Base-by-base conservation (phyloP, 169 alveolate genomes). In the Cystoisospora suis region DNA sequence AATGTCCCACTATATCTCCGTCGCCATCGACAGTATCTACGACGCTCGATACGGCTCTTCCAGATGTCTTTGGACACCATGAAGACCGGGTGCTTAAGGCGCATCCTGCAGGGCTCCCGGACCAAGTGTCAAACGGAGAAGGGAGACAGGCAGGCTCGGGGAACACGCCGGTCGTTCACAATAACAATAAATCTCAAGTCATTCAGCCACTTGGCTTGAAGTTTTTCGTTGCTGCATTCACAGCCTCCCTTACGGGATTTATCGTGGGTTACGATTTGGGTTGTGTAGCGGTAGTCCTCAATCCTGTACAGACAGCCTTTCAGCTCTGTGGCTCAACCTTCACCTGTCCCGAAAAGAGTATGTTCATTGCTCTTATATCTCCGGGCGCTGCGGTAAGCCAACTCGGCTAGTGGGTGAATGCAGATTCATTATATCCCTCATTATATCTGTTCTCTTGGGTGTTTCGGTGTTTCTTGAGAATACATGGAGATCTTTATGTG, bases 381-480 rank as follows among this genome's bases (percentile, higher is more conserved):
- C 90, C 90, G 40, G 90, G 90, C 36, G 90, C 90, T 1, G 80
- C 72, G 79, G 89, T 81, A 38, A n/a, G 77, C n/a, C 38, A n/a
- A n/a, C n/a, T n/a, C n/a, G n/a, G n/a, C n/a, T n/a, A n/a, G n/a
- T n/a, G n/a, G n/a, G n/a, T n/a, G n/a, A n/a, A n/a, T n/a, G n/a
- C n/a, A n/a, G n/a, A n/a, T n/a, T n/a, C n/a, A n/a, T n/a, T n/a
- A n/a, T n/a, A n/a, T n/a, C n/a, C n/a, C n/a, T n/a, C n/a, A n/a
- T n/a, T n/a, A n/a, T n/a, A n/a, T n/a, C n/a, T n/a, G n/a, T n/a
- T n/a, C n/a, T n/a, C n/a, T n/a, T n/a, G n/a, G n/a, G n/a, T n/a
- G n/a, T n/a, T n/a, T n/a, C n/a, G n/a, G n/a, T n/a, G n/a, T n/a
- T n/a, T n/a, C n/a, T n/a, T n/a, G n/a, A n/a, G n/a, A n/a, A n/a